Conservation (phyloP, 371 early-diverging fungal genomes). For the Saksenaea vasiformis region DNA sequence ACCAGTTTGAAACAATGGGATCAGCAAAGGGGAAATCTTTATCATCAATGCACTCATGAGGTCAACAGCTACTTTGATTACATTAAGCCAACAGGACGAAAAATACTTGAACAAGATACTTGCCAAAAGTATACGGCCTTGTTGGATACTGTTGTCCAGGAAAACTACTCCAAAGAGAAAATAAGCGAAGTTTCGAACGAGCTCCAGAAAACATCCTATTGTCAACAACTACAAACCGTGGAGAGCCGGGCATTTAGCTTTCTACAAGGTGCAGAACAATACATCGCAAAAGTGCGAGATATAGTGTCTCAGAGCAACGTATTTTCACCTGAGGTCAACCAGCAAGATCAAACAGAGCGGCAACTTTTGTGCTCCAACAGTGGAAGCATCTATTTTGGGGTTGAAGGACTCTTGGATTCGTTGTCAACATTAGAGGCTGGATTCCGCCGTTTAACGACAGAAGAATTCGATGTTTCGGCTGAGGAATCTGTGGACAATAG, state of each 20-base stretch:
- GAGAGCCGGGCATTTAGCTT: conserved; percentile 13
- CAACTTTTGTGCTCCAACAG: not conserved
- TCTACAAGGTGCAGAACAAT: not conserved
- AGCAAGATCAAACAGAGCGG: not conserved
- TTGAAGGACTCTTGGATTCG: conserved; percentile 6
- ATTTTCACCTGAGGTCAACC: not conserved
- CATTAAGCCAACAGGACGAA: conserved; percentile 5
- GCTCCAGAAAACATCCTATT: not conserved
- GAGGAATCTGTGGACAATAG: conserved; percentile 6
- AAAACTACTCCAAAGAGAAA: conserved; percentile 2
- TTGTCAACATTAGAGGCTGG: conserved; percentile 5
- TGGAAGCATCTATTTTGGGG: not conserved
- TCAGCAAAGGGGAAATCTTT: conserved; percentile 53
- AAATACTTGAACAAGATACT: conserved; percentile 12
- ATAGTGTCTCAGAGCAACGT: not conserved
- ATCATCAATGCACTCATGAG: conserved; percentile 12
- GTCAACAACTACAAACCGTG: conserved; percentile 12
- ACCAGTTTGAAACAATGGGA: conserved; percentile 41
- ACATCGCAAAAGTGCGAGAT: not conserved
- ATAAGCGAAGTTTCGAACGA: not conserved
- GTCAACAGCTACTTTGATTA: conserved; percentile 6
- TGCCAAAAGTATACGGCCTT: conserved; percentile 10
- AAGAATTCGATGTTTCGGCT: not conserved
- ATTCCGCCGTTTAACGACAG: conserved; percentile 6
- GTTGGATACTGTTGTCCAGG: not conserved